phyloP scores from a whole-genome alignment of 768 basidiomycete genomes.

The Filobasidium wieringae region DNA sequence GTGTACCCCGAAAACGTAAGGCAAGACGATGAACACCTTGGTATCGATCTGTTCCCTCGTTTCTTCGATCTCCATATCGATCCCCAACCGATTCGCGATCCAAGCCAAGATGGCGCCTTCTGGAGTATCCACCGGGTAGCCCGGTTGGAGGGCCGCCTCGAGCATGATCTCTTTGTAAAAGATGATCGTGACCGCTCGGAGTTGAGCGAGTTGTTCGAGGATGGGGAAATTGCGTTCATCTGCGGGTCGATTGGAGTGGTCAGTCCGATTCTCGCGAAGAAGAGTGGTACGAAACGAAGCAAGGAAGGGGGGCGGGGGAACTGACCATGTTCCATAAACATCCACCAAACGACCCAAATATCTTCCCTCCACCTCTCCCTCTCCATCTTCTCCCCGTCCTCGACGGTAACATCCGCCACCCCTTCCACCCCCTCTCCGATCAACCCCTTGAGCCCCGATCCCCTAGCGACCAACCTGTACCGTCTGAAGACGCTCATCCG shows the following conservation, averaged over 20 bases:
- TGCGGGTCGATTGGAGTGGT: constrained; percentile 14
- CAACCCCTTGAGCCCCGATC: constrained; percentile 10
- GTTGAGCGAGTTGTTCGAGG: constrained; percentile 24
- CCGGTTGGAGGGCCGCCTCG: constrained; percentile 36
- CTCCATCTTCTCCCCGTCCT: constrained; percentile 6
- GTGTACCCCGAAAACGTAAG: constrained; percentile 42
- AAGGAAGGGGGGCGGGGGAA: not conserved
- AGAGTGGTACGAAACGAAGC: not conserved
- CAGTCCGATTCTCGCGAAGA: not conserved
- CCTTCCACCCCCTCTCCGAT: not conserved
- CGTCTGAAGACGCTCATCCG: constrained; percentile 22
- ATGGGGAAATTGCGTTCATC: constrained; percentile 29
- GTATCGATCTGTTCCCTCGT: constrained; percentile 36
- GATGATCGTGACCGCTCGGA: constrained; percentile 26
- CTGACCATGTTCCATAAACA: constrained; percentile 36
- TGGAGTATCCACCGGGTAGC: constrained; percentile 34
- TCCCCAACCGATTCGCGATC: constrained; percentile 22
- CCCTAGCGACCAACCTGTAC: constrained; percentile 18
- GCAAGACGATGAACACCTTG: constrained; percentile 40
- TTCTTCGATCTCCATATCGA: constrained; percentile 24
- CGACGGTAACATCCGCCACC: not conserved
- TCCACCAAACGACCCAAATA: constrained; percentile 35
- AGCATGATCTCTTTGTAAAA: constrained; percentile 34
- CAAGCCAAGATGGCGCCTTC: constrained; percentile 32
- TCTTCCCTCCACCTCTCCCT: constrained; percentile 18